Conservation (phyloP, 2,329 filamentous ascomycete species). For the Zymoseptoria passerinii region DNA sequence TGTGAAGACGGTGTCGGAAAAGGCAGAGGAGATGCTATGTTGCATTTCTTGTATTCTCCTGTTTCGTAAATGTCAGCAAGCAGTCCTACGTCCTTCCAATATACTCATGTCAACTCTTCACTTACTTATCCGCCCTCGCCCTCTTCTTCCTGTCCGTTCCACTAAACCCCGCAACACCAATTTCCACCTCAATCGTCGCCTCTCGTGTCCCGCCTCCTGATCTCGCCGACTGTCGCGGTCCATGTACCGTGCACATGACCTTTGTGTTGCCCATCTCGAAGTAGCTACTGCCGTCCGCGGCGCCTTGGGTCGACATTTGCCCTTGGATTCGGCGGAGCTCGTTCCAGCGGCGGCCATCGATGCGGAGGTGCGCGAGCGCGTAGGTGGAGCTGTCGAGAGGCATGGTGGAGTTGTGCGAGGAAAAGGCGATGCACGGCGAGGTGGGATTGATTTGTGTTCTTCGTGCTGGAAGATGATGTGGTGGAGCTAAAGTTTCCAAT, state of each 20-base stretch:
- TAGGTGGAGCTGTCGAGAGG: conserved; percentile 93
- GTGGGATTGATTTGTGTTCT: background rate
- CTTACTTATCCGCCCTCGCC: conserved; percentile 69
- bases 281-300: conserved; percentile 86
- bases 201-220: conserved; percentile 42
- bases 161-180: conserved; percentile 80
- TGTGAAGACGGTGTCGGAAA: conserved; percentile 70
- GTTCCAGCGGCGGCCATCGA: conserved; percentile 84
- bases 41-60: conserved; percentile 77
- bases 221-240: conserved; percentile 63
- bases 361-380: conserved; percentile 63
- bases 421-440: background rate
- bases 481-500: background rate
- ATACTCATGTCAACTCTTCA: conserved; percentile 7
- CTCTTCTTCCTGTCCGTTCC: conserved; percentile 75
- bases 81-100: background rate
- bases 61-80: conserved; percentile 7
- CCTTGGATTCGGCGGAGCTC: conserved; percentile 83
- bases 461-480: too few relatives aligned
- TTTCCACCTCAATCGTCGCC: conserved; percentile 68
- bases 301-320: conserved; percentile 84
- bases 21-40: conserved; percentile 67
- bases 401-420: conserved; percentile 46
- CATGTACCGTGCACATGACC: conserved; percentile 84
- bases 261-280: conserved; percentile 97